A percentile compares a stretch with the other conserved stretches of the same genome.
phyloP scores from a whole-genome alignment of 768 basidiomycete species.

The Lactifluus pinguis region DNA sequence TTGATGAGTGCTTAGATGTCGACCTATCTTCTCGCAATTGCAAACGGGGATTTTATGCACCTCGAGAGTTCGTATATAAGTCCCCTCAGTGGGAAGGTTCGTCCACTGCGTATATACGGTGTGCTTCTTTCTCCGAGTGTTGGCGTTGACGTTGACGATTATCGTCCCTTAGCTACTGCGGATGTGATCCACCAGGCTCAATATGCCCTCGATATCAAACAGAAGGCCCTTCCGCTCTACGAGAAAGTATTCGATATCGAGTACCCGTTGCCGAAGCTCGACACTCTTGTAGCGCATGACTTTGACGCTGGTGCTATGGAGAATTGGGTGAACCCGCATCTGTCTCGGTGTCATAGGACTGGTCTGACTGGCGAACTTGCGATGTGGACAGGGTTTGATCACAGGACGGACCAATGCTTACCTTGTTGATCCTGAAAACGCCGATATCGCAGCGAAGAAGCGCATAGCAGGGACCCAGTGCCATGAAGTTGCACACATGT shows the following conservation, averaged over 20 bases:
- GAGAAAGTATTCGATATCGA: conserved; percentile 89
- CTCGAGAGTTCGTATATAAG: conserved; percentile 70
- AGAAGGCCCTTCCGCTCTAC: conserved; percentile 75
- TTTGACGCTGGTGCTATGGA: conserved; percentile 93
- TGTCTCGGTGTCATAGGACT: background rate
- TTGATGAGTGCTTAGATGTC: conserved; percentile 46
- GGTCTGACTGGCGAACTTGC: background rate
- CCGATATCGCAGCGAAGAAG: conserved; percentile 67
- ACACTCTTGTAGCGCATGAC: conserved; percentile 83
- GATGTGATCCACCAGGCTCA: conserved; percentile 78
- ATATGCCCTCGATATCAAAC: conserved; percentile 84
- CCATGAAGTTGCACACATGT: conserved; percentile 85
- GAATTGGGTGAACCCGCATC: conserved; percentile 50
- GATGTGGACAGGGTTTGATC: conserved; percentile 54
- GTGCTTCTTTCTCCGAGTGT: background rate
- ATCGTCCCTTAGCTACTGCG: conserved; percentile 48
- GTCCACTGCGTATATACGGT: conserved; percentile 84
- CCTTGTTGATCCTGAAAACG: conserved; percentile 65
- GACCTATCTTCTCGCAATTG: conserved; percentile 81
- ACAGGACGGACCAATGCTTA: conserved; percentile 83
- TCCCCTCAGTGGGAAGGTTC: conserved; percentile 67
- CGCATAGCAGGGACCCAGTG: conserved; percentile 67
- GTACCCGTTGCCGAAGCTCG: conserved; percentile 90
- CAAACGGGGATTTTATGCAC: conserved; percentile 69
- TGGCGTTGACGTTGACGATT: background rate